Evolutionary conservation across 2,329 filamentous ascomycete species (phyloP).

Genomic region (Sporothrix brunneoviolacea): DNA sequence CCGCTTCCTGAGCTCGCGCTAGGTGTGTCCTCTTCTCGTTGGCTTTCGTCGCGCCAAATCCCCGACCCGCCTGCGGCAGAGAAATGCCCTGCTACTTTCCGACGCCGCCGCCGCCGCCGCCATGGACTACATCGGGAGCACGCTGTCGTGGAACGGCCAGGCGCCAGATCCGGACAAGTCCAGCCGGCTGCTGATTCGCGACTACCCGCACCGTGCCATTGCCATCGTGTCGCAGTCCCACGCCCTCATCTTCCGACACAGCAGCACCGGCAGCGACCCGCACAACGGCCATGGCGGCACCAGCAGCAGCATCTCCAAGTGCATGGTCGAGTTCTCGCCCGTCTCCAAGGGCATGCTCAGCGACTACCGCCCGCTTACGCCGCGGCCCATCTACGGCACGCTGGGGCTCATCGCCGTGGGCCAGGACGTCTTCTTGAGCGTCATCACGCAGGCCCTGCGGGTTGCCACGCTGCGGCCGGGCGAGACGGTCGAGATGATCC

Average conservation of each 20-base stretch:
- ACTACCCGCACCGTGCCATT: slow-evolving; percentile 80
- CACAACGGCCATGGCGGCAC: slow-evolving; percentile 45
- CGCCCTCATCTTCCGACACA: slow-evolving; percentile 79
- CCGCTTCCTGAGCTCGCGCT: neutral
- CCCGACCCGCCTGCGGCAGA: neutral
- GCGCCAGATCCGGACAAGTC: slow-evolving; percentile 50
- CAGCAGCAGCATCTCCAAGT: slow-evolving; percentile 47
- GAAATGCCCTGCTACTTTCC: neutral
- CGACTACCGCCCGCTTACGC: slow-evolving; percentile 70
- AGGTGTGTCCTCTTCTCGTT: neutral
- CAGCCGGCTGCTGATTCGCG: slow-evolving; percentile 76
- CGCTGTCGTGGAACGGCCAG: slow-evolving; percentile 39
- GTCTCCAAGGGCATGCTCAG: slow-evolving; percentile 58
- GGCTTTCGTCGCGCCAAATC: neutral
- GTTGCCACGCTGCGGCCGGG: slow-evolving; percentile 79
- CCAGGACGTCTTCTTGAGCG: slow-evolving; percentile 81
- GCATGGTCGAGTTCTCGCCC: slow-evolving; percentile 81
- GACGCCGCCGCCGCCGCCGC: slow-evolving; percentile 14
- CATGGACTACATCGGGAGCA: slow-evolving; percentile 42
- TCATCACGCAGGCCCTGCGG: slow-evolving; percentile 71
- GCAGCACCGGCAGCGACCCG: slow-evolving; percentile 54
- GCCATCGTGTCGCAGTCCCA: slow-evolving; percentile 74
- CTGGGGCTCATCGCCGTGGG: slow-evolving; percentile 79
- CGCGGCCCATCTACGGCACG: slow-evolving; percentile 73
- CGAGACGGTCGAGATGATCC: slow-evolving; percentile 83